Percentiles rank a stretch among this genome's conserved stretches.
Conservation (phyloP, 2,329 filamentous ascomycete genomes). For the Colletotrichum plurivorum region DNA sequence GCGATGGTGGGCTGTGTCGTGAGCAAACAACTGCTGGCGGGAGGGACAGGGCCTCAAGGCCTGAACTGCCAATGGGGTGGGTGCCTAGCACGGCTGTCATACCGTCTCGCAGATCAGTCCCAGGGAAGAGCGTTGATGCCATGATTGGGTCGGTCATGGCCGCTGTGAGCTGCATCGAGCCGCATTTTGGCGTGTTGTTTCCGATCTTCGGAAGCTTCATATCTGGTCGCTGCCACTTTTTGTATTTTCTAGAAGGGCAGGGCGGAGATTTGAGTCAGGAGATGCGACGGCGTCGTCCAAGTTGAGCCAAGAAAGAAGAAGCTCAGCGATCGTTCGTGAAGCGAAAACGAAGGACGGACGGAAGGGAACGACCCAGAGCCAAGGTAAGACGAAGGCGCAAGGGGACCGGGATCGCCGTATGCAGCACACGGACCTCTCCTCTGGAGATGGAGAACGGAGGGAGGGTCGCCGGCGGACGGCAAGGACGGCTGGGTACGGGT, state of each 20-base stretch:
- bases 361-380: conserved; percentile 2
- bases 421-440: conserved; percentile 23
- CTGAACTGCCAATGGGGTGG: neutral
- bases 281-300: conserved; percentile 14
- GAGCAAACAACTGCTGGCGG: neutral
- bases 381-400: conserved; percentile 7
- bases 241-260: conserved; percentile 4
- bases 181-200: conserved; percentile 7
- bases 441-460: conserved; percentile 6
- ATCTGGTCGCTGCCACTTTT: neutral
- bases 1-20: neutral
- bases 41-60: neutral
- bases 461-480: conserved; percentile 10
- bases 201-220: conserved; percentile 17
- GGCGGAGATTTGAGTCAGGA: conserved; percentile 20
- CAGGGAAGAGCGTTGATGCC: neutral
- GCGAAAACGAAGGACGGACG: conserved; percentile 16
- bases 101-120: conserved; percentile 17
- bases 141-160: conserved; percentile 5
- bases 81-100: conserved; percentile 8
- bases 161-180: conserved; percentile 10
- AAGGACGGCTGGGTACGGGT: conserved; percentile 36
- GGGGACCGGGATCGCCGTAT: conserved; percentile 22
- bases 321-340: neutral
- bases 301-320: neutral